Evolutionary conservation across 2,329 filamentous ascomycete species (phyloP).

Genomic region (Aspergillus aculeatinus): DNA sequence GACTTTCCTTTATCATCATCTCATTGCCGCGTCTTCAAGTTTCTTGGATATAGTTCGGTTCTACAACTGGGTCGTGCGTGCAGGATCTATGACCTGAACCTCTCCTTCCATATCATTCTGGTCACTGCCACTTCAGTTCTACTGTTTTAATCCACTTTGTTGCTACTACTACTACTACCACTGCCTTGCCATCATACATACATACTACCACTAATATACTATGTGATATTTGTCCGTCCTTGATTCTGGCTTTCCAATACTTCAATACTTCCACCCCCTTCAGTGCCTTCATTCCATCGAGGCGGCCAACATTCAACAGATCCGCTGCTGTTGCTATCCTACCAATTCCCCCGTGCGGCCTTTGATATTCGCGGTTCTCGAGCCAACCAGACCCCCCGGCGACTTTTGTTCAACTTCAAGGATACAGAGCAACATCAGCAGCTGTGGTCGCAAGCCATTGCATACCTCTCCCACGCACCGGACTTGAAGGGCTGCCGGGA

Average conservation of each 20-base stretch:
- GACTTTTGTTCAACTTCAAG: not conserved
- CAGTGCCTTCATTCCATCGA: slow-evolving; percentile 34
- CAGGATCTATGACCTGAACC: slow-evolving; percentile 17
- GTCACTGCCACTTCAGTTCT: slow-evolving; percentile 6
- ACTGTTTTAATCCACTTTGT: not conserved
- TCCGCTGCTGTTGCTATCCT: slow-evolving; percentile 24
- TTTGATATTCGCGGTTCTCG: slow-evolving; percentile 14
- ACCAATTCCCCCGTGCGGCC: slow-evolving; percentile 10
- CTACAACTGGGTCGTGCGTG: slow-evolving; percentile 23
- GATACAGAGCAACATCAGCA: not conserved
- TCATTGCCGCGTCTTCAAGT: slow-evolving; percentile 17
- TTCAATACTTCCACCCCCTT: slow-evolving; percentile 43
- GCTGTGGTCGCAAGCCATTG: not conserved
- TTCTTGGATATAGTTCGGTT: slow-evolving; percentile 21
- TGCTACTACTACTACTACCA: slow-evolving; percentile 7
- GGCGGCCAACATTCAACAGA: slow-evolving; percentile 29
- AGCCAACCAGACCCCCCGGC: slow-evolving; percentile 1
- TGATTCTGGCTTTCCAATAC: slow-evolving; percentile 54
- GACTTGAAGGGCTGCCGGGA: not conserved
- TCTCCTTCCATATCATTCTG: slow-evolving; percentile 18
- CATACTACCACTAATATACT: slow-evolving; percentile 4
- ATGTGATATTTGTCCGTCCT: slow-evolving; percentile 34
- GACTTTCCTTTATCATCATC: slow-evolving; percentile 16
- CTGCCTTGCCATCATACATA: slow-evolving; percentile 11
- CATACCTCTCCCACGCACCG: not conserved